Base-by-base conservation (phyloP, 2,329 filamentous ascomycete genomes). In the Clonostachys chloroleuca region DNA sequence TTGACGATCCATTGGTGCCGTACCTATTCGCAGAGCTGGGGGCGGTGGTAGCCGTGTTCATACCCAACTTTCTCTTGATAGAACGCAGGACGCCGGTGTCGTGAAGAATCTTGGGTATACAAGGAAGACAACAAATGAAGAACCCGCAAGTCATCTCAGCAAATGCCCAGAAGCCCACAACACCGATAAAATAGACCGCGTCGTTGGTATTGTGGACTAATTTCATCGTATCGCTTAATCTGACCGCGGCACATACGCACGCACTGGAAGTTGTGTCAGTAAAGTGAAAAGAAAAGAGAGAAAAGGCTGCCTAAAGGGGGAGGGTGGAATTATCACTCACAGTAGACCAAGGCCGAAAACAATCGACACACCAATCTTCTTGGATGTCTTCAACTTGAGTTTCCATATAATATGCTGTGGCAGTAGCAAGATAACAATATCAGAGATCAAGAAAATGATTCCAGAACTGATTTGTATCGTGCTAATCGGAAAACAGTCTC, bases 101-200 rank as follows among this genome's bases (percentile, higher is more conserved):
- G 72, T 42, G 73, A 64, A 70, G 49, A 20, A 70, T 57, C 51
- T 67, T 70, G 4, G 69, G 66, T 1, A 68, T 50, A 37, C 62
- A 66, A 6, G 69, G 68, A 35, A 70, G 51, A 44, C 65, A 61
- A 37, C 66, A 49, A 43, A 72, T 65, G 51, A 73, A 66, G 56
- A 74, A 73, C 8, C 66, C 70, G 44, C 67, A 70, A 2, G 69
- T 69, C 63, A 70, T 73, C 50, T 74, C 71, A 5, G 63, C 70
- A 30, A 55, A 59, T 5, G 65, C 69, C 71, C 70, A 74, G 54
- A 73, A 72, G 13, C 67, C 48, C 1, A 73, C 53, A 2, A 66
- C 62, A 1, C 63, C 67, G 37, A 73, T 60, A 12, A 54, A 49
- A 50, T 65, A 73, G 42, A 68, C 66, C 12, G 51, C 51, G 40